These are phyloP conservation scores for Pugionium cornutum DNA, from an alignment of 345 rosid species.

Conservation along the genomic window DNA sequence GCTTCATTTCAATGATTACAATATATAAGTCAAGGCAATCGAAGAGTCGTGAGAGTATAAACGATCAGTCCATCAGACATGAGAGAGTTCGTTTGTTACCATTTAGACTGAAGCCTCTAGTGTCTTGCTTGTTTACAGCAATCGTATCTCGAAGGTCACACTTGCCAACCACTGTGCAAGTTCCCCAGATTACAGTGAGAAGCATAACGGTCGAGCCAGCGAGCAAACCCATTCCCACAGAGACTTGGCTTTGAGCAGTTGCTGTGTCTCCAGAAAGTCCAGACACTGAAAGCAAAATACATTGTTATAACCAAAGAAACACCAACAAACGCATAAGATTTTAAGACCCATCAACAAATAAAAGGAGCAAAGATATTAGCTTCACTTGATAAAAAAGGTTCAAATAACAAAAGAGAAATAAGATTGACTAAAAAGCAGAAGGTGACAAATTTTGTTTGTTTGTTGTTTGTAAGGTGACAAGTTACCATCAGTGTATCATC, in stretches of 20 bases:
- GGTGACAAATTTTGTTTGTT: neutral
- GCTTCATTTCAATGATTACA: too few species aligned
- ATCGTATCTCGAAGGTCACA: slow-evolving; percentile 58
- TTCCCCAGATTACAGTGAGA: slow-evolving; percentile 81
- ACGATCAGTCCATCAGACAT: neutral
- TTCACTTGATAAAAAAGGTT: neutral
- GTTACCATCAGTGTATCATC: slow-evolving; percentile 3
- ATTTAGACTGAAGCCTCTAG: slow-evolving; percentile 52
- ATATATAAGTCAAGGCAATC: too few species aligned
- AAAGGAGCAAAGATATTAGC: neutral
- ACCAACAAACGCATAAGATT: neutral
- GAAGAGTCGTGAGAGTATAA: too few species aligned
- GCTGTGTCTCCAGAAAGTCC: slow-evolving; percentile 71
- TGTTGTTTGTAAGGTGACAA: neutral
- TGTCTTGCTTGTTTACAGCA: slow-evolving; percentile 57
- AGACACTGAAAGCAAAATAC: slow-evolving; percentile 51
- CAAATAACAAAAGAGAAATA: too few species aligned
- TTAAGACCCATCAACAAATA: too few species aligned
- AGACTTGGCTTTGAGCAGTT: slow-evolving; percentile 82
- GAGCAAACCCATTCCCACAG: slow-evolving; percentile 89
- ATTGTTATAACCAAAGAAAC: neutral
- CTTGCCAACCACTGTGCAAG: slow-evolving; percentile 72
- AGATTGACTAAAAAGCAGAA: slow-evolving; percentile 7
- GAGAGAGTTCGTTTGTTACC: slow-evolving; percentile 39
- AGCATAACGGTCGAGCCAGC: slow-evolving; percentile 95